These are phyloP conservation scores for Cyclaneusma minus DNA, from an alignment of 2,329 filamentous ascomycete genomes.

Conservation along the genomic window DNA sequence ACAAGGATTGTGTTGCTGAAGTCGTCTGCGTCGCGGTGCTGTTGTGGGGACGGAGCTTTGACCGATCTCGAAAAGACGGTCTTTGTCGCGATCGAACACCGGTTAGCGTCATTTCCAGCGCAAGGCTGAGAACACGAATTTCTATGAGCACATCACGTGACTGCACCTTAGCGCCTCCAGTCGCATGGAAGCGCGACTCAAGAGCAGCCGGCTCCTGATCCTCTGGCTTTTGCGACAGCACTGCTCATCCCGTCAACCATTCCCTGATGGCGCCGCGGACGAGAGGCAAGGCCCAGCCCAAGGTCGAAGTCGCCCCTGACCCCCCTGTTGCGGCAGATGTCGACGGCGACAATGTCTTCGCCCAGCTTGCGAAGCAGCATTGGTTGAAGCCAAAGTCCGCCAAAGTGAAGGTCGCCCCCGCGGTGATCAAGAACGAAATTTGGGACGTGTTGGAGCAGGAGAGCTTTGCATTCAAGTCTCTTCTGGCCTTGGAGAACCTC, in stretches of 20 bases:
- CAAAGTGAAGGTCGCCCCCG: conserved; percentile 58
- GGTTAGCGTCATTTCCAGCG: conserved; percentile 1
- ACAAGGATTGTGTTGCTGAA: conserved; percentile 1
- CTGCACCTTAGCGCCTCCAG: conserved; percentile 1
- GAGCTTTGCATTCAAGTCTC: conserved; percentile 58
- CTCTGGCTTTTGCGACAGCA: too few relatives aligned
- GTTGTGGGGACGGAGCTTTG: neutral
- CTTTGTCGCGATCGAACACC: conserved; percentile 1
- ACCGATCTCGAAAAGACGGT: neutral
- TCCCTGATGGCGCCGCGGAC: conserved; percentile 17
- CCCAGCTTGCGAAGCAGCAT: conserved; percentile 64
- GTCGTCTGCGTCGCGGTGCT: neutral
- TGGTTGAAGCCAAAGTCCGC: conserved; percentile 58
- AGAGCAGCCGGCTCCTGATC: too few relatives aligned
- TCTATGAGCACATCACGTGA: conserved; percentile 3
- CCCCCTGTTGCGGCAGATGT: conserved; percentile 50
- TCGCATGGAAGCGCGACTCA: too few relatives aligned
- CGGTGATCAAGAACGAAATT: conserved; percentile 72
- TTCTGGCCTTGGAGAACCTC: conserved; percentile 75
- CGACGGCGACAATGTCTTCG: conserved; percentile 56
- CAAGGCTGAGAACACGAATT: conserved; percentile 2
- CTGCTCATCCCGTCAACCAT: too few relatives aligned
- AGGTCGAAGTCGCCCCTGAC: conserved; percentile 21
- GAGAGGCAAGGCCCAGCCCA: conserved; percentile 12
- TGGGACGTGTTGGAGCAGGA: conserved; percentile 82